phyloP scores from a whole-genome alignment of 148 eudicot genomes.

The Spergularia bocconei region DNA sequence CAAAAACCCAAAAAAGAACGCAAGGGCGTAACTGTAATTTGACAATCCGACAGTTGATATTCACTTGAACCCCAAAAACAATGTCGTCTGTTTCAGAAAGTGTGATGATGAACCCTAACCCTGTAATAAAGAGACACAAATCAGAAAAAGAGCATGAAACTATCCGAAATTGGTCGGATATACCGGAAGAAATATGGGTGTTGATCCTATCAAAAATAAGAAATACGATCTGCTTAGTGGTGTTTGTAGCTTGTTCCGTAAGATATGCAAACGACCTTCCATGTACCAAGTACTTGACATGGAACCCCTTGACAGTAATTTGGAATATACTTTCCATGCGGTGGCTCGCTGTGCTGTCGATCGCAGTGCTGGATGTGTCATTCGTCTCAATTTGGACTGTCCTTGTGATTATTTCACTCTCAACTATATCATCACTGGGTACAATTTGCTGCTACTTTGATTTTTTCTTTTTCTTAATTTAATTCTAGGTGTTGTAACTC shows the following conservation, averaged over 20 bases:
- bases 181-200: slow-evolving; percentile 23
- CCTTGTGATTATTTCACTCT: slow-evolving; percentile 33
- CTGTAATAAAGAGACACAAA: no score
- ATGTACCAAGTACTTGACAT: slow-evolving; percentile 49
- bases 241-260: slow-evolving; percentile 20
- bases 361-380: slow-evolving; percentile 38
- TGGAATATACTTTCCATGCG: slow-evolving; percentile 15
- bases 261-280: slow-evolving; percentile 48
- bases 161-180: neutral
- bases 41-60: no score
- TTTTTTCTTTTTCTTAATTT: no score
- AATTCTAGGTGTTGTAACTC: no score
- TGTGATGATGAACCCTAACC: no score
- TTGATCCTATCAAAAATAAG: slow-evolving; percentile 17
- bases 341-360: slow-evolving; percentile 40
- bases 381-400: slow-evolving; percentile 28
- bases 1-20: no score
- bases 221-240: slow-evolving; percentile 22
- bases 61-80: no score
- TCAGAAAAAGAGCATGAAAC: no score
- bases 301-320: slow-evolving; percentile 4
- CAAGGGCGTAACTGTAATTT: no score
- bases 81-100: no score
- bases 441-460: no score
- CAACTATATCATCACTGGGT: slow-evolving; percentile 26